Base-by-base conservation (phyloP, 2,329 filamentous ascomycete species). In the Dendrostoma leiphaemia region DNA sequence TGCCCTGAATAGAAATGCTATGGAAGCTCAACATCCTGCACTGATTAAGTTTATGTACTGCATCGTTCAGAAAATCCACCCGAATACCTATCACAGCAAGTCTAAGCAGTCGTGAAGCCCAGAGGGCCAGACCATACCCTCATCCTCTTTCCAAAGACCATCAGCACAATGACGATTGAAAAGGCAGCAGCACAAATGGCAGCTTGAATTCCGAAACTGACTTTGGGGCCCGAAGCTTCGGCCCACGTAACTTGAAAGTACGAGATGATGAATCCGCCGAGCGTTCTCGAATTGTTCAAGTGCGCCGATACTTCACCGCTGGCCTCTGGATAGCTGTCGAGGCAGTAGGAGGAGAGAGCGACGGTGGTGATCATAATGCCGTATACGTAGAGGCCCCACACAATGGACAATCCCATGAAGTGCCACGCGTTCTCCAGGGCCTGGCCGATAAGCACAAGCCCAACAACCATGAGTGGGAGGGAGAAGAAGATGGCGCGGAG, bases 341-440 rank as follows among this genome's bases (percentile, higher is more conserved):
- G 74, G 26, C 72, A 71, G 61, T 82, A 83, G 7, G 76, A 74
- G 54, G 73, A 77, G 26, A 81, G 65, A 1, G 75, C 77, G 4
- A 79, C 77, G 0, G 79, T 81, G 2, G 72, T 73, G 54, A 80
- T 73, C 76, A 81, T 83, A 63, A 81, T 74, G 2, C 79, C 79
- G 58, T 81, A 81, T 5, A 77, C 75, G 57, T 82, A 81, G 12
- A 82, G 63, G 1, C 78, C 80, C 78, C 80, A 83, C 6, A 64
- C 72, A 7, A 76, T 64, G 3, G 71, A 71, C 6, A 74, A 70
- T 1, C 73, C 66, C 74, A 82, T 80, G 64, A 74, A 83, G 61
- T 82, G 78, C 69, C 75, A 82, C 3, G 63, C 65, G 8, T 70
- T 64, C 57, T 78, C 67, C 1, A 85, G 71, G 2, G 73, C 70